phyloP scores from a whole-genome alignment of 2,329 filamentous ascomycete genomes.

The Fusarium sacchari region DNA sequence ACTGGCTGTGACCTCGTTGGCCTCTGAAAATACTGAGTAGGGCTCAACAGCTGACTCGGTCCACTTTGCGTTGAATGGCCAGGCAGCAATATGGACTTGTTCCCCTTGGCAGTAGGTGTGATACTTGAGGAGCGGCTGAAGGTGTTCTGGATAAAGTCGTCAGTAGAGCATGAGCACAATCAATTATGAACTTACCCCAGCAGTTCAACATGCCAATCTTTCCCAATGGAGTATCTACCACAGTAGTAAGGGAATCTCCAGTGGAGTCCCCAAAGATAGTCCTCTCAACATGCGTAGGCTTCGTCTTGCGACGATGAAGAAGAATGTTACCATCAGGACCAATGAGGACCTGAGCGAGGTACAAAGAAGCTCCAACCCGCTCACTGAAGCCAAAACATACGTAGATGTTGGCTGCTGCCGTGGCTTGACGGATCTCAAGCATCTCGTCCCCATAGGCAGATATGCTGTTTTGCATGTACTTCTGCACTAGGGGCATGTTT shows the following conservation, averaged over 20 bases:
- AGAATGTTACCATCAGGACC: constrained; percentile 51
- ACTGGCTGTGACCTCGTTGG: constrained; percentile 49
- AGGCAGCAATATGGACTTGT: constrained; percentile 58
- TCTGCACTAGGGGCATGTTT: neutral
- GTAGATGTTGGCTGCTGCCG: neutral
- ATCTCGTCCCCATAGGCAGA: neutral
- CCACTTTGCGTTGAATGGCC: constrained; percentile 48
- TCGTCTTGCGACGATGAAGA: constrained; percentile 58
- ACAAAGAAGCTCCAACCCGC: neutral
- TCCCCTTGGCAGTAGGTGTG: constrained; percentile 55
- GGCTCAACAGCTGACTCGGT: constrained; percentile 25
- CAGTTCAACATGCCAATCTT: constrained; percentile 57
- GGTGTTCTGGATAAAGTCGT: constrained; percentile 53
- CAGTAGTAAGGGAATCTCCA: constrained; percentile 50
- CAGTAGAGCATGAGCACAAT: neutral
- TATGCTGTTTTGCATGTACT: neutral
- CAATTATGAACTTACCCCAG: constrained; percentile 31
- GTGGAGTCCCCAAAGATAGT: constrained; percentile 58
- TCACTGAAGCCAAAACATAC: neutral
- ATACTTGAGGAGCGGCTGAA: constrained; percentile 59
- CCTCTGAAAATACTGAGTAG: constrained; percentile 37
- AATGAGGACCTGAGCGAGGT: constrained; percentile 52
- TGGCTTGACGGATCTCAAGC: neutral
- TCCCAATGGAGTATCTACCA: constrained; percentile 50
- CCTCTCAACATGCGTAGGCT: constrained; percentile 62